These are phyloP conservation scores for Inga oerstediana DNA, from an alignment of 306 rosid genomes.

Conservation along the genomic window DNA sequence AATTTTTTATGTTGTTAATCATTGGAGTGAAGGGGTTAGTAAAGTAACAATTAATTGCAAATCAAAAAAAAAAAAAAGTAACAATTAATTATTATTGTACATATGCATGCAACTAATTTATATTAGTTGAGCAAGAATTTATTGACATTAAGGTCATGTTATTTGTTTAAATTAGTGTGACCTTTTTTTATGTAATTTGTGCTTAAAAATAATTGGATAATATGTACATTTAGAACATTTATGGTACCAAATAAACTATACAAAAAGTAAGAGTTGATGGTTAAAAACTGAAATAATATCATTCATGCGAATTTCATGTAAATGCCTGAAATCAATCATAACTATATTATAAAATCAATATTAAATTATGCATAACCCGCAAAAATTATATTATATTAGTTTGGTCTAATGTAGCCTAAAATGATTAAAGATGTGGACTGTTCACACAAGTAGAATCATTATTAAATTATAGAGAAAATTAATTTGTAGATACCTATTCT, in stretches of 20 bases:
- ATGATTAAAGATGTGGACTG: background rate
- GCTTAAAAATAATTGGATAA: background rate
- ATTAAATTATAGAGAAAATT: no score
- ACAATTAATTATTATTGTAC: background rate
- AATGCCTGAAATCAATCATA: background rate
- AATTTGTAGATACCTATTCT: no score
- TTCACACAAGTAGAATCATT: background rate
- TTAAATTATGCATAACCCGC: background rate
- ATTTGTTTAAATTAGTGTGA: background rate
- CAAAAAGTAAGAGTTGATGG: background rate
- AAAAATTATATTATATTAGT: background rate
- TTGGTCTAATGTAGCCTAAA: background rate
- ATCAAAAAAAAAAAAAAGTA: no score
- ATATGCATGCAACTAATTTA: background rate
- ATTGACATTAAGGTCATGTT: background rate
- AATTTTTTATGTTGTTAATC: conserved; percentile 20
- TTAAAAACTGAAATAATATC: background rate
- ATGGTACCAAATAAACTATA: background rate
- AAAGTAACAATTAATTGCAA: background rate
- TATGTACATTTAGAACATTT: background rate
- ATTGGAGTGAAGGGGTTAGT: background rate
- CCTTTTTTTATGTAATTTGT: background rate
- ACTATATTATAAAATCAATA: background rate
- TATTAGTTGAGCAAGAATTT: background rate
- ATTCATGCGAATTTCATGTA: background rate